Base-by-base conservation (phyloP, 2,329 filamentous ascomycete genomes). In the Calonectria hawksworthii region DNA sequence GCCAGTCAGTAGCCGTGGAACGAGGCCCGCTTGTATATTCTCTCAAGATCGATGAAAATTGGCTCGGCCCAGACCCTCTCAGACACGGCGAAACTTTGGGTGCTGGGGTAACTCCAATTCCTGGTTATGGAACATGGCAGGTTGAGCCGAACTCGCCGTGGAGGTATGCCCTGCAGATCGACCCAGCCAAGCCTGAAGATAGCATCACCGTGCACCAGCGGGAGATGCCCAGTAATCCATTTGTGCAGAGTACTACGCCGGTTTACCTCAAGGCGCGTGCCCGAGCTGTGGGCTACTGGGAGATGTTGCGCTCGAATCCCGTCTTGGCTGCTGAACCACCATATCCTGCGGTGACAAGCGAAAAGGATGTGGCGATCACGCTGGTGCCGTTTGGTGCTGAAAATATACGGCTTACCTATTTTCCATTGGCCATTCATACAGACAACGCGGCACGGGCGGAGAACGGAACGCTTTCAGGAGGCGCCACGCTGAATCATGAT, bases 41-140 rank as follows among this genome's bases (percentile, higher is more conserved):
- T 14, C 28, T 65, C 23, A 21, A 65, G 28, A 65, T 65, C 10
- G 41, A 30, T 26, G 61, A 65, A n/a, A 23, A 34, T 23, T 65
- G 61, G 61, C 61, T 44, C 10, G 61, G 61, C 26, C 61, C 61
- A 10, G 61, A 65, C 21, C 61, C 61, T 23, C 61, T 65, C 26
- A 32, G 8, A 4, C 5, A 30, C 5, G 36, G 36, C 28, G 61
- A 65, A 23, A 18, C 21, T 2, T 50, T 65, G 38, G 38, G 38
- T 9, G 13, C 61, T 65, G 61, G 61, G 9, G 61, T 65, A 4
- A 65, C 44, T 6, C 36, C 13, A 23, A 28, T 65, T 1, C 61
- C 61, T 32, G 61, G 61, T 7, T 65, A 65, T 34, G 61, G 61
- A 50, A 65, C 61, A 50, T 65, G 61, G 61, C 61, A 65, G 13